Evolutionary conservation across 257 asterid species (phyloP).

Genomic region (Nicotiana attenuata): DNA sequence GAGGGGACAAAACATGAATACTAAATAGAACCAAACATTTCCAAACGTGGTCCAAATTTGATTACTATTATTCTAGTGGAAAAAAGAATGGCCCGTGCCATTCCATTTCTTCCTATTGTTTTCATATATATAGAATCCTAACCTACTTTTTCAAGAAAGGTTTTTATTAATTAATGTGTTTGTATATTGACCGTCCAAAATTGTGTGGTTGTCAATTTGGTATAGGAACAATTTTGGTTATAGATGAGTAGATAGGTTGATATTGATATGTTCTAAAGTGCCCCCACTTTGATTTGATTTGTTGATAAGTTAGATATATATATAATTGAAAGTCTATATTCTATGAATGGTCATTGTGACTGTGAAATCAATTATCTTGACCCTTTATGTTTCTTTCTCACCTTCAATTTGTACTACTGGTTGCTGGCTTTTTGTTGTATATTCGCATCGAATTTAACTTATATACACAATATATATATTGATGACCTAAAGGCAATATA

Average conservation of each 20-base stretch:
- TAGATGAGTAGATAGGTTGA: constrained; percentile 21
- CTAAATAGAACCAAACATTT: background rate
- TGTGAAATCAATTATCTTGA: constrained; percentile 3
- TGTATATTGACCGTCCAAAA: background rate
- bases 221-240: background rate
- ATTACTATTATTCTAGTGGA: background rate
- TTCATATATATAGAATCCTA: background rate
- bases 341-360: constrained; percentile 30
- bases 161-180: constrained; percentile 7
- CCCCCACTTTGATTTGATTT: constrained; percentile 30
- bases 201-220: constrained; percentile 26
- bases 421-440: too few species aligned
- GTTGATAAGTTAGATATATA: background rate
- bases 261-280: constrained; percentile 7
- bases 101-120: background rate
- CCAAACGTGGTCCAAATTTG: background rate
- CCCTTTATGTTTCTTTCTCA: background rate
- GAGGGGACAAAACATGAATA: background rate
- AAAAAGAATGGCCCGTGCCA: background rate
- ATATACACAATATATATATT: too few species aligned
- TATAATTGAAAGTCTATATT: constrained; percentile 12
- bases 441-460: too few species aligned
- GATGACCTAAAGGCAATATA: too few species aligned
- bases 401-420: background rate
- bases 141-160: background rate